Evolutionary conservation across 306 rosid species (phyloP), one percentile per base, ranked within the genome.

Genomic region (Cicer judaicum): DNA sequence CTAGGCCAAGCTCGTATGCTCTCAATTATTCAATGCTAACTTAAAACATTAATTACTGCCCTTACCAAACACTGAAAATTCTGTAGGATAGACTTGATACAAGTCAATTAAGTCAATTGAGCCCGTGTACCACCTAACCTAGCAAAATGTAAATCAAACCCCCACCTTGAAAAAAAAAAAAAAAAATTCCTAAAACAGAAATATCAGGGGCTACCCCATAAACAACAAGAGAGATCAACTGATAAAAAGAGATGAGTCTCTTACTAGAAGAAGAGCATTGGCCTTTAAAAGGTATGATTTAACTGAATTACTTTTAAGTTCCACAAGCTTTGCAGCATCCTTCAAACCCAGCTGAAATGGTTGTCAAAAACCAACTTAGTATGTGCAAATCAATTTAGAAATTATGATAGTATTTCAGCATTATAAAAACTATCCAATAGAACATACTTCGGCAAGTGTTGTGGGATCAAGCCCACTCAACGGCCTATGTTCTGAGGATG

Each of bases 381-480:
- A 49, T 64, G 60, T 54, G 70, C 54, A 72, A 29, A 63, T 49
- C 11, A 59, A 63, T 70, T 57, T 52, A 36, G 52, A 78, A 75
- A 74, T 24, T 65, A 29, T 29, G 11, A 59, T 71, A 73, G 70
- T 64, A 56, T 70, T 52, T 64, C 80, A 80, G 56, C 64, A 74
- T 14, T 57, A 19, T 57, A 68, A 79, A 40, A 64, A 74, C 72
- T 74, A 77, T 40, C 46, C 69, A 81, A 39, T 57, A 55, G 72
- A 65, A 77, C 83, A 76, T 90, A 90, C 99, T 82, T 92, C 96
- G 74, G 97, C 97, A 87, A 87, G 96, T 72, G 86, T 90, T 68
- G 96, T 89, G 78, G 99, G 96, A 83, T 94, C 99, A 85, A 94
- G 85, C 77, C 99, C 97, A 80, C 84, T 91, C 86, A 84, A 73